Percentiles rank a stretch among this genome's conserved stretches.
These are phyloP conservation scores for Alloascoidea hylecoeti DNA, from an alignment of 805 yeast genomes.

Conservation along the genomic window DNA sequence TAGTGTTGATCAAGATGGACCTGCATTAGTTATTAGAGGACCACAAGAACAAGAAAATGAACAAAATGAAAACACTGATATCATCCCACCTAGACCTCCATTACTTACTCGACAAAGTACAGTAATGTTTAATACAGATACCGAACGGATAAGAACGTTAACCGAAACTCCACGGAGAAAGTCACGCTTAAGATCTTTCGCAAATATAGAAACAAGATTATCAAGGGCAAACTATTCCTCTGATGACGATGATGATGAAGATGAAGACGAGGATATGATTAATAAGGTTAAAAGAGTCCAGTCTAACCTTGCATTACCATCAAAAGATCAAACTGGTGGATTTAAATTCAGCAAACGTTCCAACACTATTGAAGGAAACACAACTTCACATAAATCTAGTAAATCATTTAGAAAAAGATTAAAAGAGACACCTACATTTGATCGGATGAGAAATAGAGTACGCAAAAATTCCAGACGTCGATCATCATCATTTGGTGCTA, in stretches of 20 bases:
- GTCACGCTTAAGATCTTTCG: neutral
- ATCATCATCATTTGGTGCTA: neutral
- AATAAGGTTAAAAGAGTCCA: neutral
- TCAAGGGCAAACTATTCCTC: neutral
- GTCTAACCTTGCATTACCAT: neutral
- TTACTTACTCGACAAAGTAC: neutral
- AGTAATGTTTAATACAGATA: neutral
- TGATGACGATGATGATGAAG: neutral
- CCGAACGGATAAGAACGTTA: too few species aligned
- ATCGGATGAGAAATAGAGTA: neutral
- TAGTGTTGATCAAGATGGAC: slow-evolving; percentile 30
- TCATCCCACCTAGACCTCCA: neutral
- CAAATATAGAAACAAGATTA: too few species aligned
- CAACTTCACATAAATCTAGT: neutral
- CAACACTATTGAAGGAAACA: neutral
- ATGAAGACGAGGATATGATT: neutral
- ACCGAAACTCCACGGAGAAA: neutral
- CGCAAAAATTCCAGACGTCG: neutral
- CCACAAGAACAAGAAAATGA: slow-evolving; percentile 39
- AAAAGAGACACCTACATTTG: neutral
- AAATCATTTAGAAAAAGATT: neutral
- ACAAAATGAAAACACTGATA: slow-evolving; percentile 2
- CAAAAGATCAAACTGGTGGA: neutral
- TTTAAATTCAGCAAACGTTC: neutral
- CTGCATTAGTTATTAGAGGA: slow-evolving; percentile 50